Evolutionary conservation across 192 early-diverging fungal species (phyloP), one percentile per base, ranked within the genome.

Genomic region (Haplosporangium gracile): DNA sequence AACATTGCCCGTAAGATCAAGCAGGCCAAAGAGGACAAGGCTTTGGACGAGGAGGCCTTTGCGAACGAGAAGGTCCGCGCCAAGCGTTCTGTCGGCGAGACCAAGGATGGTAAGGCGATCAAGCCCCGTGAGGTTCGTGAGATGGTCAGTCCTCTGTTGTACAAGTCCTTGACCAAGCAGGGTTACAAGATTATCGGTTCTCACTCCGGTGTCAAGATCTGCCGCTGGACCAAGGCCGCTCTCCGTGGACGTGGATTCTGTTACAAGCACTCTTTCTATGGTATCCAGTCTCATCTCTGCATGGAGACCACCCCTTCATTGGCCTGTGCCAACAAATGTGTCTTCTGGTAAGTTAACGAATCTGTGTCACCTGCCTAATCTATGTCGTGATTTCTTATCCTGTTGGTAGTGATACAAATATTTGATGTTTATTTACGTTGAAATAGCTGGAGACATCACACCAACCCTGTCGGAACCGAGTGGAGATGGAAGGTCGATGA

Each of bases 251-350:
- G 93, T 74, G 95, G 90, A 34, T 94, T 94, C 76, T 95, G 95
- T 77, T 95, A 95, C 74, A 95, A 95, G 74, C 93, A 94, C 82
- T 93, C 93, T 4, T 94, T 95, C 87, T 95, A 95, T 60, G 95
- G 95, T 20, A 95, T 95, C 53, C 93, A 94, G 71, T 93, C 91
- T 2, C 94, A 95, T 82, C 73, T 92, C 26, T 95, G 95, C 78
- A 95, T 95, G 91, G 95, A 95, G 75, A 95, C 93, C 0, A 95
- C 95, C 5, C 95, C 95, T 26, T 93, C 93, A 13, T 82, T 95
- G 60, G 95, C 95, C n/a, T 95, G 95, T 72, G 92, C 93, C 36
- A 95, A 95, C 84, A 95, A 95, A 79, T 95, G 94, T 75, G 91
- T 92, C 6, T 93, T 92, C 77, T 93, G 91, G 85, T 82, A 82